Conservation (phyloP, 176 grass and related monocot genomes). For the barley (Hordeum vulgare) region DNA sequence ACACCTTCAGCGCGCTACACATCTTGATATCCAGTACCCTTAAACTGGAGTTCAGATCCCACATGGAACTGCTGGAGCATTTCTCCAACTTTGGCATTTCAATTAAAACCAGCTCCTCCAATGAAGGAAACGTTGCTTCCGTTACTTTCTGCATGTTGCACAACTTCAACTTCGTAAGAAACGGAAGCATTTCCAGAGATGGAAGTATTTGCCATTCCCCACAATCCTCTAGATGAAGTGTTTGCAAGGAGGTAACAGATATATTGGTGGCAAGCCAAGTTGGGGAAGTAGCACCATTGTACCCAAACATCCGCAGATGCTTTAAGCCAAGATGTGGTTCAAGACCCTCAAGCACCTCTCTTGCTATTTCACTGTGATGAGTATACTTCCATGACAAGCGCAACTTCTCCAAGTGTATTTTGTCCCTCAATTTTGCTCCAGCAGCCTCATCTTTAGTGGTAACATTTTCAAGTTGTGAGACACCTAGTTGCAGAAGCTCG, state of each 20-base stretch:
- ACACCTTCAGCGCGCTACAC: not conserved
- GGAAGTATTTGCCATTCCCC: not conserved
- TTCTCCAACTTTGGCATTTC: not conserved
- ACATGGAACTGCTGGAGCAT: not conserved
- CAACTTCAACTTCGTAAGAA: conserved; percentile 6
- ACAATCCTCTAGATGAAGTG: conserved; percentile 23
- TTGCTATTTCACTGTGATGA: not conserved
- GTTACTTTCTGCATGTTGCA: not conserved
- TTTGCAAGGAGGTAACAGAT: conserved; percentile 7
- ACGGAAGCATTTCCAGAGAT: not conserved
- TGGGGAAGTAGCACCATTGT: conserved; percentile 7
- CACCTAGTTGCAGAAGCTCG: not conserved
- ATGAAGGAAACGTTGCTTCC: not conserved
- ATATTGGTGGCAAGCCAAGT: conserved; percentile 9
- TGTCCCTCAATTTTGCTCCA: conserved; percentile 13
- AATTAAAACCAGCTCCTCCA: conserved; percentile 22
- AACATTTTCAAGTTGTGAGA: conserved; percentile 9
- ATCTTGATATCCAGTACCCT: not conserved
- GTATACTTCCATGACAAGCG: conserved; percentile 18
- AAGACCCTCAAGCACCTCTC: conserved; percentile 25
- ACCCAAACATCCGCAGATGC: conserved; percentile 3
- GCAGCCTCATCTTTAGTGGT: not conserved
- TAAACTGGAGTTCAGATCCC: not conserved
- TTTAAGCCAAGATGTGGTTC: conserved; percentile 17
- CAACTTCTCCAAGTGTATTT: conserved; percentile 12